Base-by-base conservation (phyloP, 2,329 filamentous ascomycete species). In the Dactylellina sp. region DNA sequence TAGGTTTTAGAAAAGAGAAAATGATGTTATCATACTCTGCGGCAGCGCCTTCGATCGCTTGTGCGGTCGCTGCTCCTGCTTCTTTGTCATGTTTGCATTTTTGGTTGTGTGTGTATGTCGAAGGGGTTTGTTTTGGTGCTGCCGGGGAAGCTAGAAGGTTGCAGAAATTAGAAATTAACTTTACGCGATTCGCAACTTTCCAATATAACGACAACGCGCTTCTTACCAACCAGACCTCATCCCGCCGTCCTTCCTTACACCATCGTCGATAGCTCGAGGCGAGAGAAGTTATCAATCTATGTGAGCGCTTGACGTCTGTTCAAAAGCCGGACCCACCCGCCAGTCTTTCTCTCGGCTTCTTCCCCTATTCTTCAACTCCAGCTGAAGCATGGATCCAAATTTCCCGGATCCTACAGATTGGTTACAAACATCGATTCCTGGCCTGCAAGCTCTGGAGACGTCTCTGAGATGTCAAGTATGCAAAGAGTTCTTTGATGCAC, bases 401-500 rank as follows among this genome's bases (percentile, higher is more conserved):
- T 83, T 94, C 44, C 82, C 89, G 55, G 91, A 95, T 82, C 89
- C 91, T n/a, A 93, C 91, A 60, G 92, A 96, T 83, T 96, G 92
- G 92, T 84, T 93, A 4, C 79, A 83, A 9, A 96, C 92, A 11
- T 86, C 88, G 1, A 84, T 96, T 0, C 82, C 87, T 14, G 83
- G 83, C 12, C 86, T 96, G 62, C 84, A 88, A 52, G 83, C 86
- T 12, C 87, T 99, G 75, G 95, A 99, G 79, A 89, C 90, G 72
- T 89, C 93, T 1, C 85, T 99, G 18, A 91, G 95, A 78, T 99
- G 95, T 82, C 92, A 98, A 81, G 91, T 99, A 72, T 99, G 95
- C 87, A 98, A 98, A 81, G 96, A 99, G 81, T 96, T 98, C 82
- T 98, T 91, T 83, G 88, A 88, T 75, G 96, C 93, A 56, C 95